These are phyloP conservation scores for Canavalia gladiata DNA, from an alignment of 306 rosid genomes.

Conservation along the genomic window DNA sequence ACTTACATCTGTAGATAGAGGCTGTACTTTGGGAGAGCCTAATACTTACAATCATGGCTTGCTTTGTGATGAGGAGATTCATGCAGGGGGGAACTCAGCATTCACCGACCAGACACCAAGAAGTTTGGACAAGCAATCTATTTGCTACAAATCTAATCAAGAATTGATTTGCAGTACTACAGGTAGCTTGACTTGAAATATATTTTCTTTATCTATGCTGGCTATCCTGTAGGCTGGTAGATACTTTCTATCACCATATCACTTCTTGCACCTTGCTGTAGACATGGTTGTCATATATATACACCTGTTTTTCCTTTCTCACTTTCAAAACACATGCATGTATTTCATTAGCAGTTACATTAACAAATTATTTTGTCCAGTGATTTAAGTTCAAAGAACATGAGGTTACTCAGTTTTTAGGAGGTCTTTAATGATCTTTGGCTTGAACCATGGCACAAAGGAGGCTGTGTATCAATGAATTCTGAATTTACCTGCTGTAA, in stretches of 20 bases:
- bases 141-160: slow-evolving; percentile 40
- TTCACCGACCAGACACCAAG: slow-evolving; percentile 48
- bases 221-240: slow-evolving; percentile 30
- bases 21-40: slow-evolving; percentile 44
- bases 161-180: slow-evolving; percentile 55
- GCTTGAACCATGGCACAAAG: slow-evolving; percentile 15
- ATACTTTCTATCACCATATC: slow-evolving; percentile 15
- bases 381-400: slow-evolving; percentile 30
- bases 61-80: slow-evolving; percentile 49
- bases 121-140: slow-evolving; percentile 54
- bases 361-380: slow-evolving; percentile 12
- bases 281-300: background rate
- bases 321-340: slow-evolving; percentile 11
- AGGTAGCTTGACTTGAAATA: slow-evolving; percentile 65
- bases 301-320: background rate
- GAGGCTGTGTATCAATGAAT: slow-evolving; percentile 33
- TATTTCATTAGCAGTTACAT: slow-evolving; percentile 10
- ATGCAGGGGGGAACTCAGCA: slow-evolving; percentile 46
- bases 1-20: slow-evolving; percentile 51
- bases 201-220: slow-evolving; percentile 33
- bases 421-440: background rate
- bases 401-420: slow-evolving; percentile 19
- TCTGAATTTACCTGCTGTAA: slow-evolving; percentile 1
- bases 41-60: slow-evolving; percentile 47
- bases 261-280: slow-evolving; percentile 38